Conservation (phyloP, 225 moss, liverwort and hornwort species). For the Takakia lepidozioides region DNA sequence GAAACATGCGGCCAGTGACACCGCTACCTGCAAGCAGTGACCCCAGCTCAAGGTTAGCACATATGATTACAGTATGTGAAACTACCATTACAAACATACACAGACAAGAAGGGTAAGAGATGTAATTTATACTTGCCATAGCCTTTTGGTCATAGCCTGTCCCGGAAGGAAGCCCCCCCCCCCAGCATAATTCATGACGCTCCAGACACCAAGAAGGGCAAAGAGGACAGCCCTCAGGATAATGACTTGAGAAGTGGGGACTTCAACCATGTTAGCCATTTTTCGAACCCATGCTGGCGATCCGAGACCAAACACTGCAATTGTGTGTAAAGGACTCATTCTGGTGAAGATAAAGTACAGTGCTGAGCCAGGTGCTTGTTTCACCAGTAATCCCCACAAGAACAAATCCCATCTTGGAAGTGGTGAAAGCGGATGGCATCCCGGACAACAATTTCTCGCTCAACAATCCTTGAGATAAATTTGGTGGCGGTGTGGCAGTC, state of each 20-base stretch:
- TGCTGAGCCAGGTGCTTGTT: conserved; percentile 85
- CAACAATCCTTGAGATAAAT: too few relatives aligned
- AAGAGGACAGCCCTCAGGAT: conserved; percentile 71
- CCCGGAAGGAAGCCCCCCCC: conserved; percentile 93
- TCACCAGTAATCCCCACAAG: conserved; percentile 84
- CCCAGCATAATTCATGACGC: conserved; percentile 79
- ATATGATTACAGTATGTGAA: too few relatives aligned
- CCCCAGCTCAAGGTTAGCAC: too few relatives aligned
- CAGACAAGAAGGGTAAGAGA: conserved; percentile 3
- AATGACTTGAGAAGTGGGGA: conserved; percentile 56
- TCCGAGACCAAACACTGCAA: conserved; percentile 83
- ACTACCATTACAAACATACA: too few relatives aligned
- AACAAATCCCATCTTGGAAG: conserved; percentile 33
- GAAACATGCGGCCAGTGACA: conserved; percentile 81
- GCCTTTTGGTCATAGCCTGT: too few relatives aligned
- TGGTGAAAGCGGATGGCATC: too few relatives aligned
- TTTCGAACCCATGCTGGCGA: conserved; percentile 70
- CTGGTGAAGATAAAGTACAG: conserved; percentile 77
- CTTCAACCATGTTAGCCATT: conserved; percentile 58
- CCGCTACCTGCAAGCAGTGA: conserved; percentile 76
- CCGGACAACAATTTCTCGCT: too few relatives aligned
- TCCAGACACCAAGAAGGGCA: conserved; percentile 75
- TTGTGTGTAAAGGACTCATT: conserved; percentile 63
- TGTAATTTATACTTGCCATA: too few relatives aligned
- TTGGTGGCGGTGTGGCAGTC: too few relatives aligned